Base-by-base conservation (phyloP, 805 yeast species). In the Candida gorgasii region DNA sequence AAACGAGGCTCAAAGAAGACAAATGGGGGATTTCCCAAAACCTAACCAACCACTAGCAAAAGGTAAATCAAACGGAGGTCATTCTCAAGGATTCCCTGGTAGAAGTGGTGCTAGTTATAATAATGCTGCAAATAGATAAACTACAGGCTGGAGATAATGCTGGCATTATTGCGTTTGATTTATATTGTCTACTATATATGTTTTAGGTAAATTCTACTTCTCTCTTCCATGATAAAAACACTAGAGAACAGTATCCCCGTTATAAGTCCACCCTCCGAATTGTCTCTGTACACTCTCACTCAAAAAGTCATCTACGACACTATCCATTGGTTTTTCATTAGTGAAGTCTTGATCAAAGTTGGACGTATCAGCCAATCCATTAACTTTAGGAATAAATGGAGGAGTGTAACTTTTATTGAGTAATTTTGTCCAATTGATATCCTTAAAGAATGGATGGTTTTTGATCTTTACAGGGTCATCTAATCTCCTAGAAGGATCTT, bases 181-280 rank as follows among this genome's bases (percentile, higher is more conserved):
- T 13, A 17, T 34, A 20, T 24, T 24, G n/a, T 24, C 28, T 24
- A 24, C 7, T 32, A 17, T 17, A 18, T 32, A 19, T 29, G 32
- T 29, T 29, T 14, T 13, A 29, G 12, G 5, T 15, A 16, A 4
- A 7, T 11, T 19, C 13, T 31, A 18, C 12, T 11, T 7, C 22
- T 6, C 31, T 28, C 16, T 28, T 6, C n/a, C n/a, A n/a, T n/a
- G n/a, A n/a, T n/a, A n/a, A 9, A 17, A 5, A 7, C 8, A 17
- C 29, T 40, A 29, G 12, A 40, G 19, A n/a, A 41, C 44, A 12
- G 24, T 65, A 37, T 75, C 82, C 2, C 93, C 95, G 36, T 84
- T 87, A 63, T 90, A 92, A 2, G 98, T 92, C 99, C 99, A 93
- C 5, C 99, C 98, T 36, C 97, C 98, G 72, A 93, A 93, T 67